phyloP scores from a whole-genome alignment of 2,329 filamentous ascomycete genomes.

The Pleurostoma richardsiae region DNA sequence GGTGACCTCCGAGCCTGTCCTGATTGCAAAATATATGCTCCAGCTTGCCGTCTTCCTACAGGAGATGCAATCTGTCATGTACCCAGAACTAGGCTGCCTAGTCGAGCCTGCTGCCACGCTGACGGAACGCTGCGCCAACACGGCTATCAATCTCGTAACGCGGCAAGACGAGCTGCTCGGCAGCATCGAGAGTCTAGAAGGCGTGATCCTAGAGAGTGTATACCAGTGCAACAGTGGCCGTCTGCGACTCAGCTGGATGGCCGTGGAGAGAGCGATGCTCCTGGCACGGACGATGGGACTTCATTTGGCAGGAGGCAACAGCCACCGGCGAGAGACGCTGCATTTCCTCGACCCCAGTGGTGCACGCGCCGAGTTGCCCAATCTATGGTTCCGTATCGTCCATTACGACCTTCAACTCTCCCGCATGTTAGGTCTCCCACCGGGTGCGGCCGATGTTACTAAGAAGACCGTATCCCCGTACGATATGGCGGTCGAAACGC shows the following conservation, averaged over 20 bases:
- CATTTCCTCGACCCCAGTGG: no score
- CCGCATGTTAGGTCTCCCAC: neutral
- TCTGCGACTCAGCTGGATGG: slow-evolving; percentile 36
- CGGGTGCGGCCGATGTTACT: neutral
- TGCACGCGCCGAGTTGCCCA: no score
- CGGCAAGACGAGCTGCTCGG: slow-evolving; percentile 34
- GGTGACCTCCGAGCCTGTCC: neutral
- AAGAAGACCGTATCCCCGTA: no score
- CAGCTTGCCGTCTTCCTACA: slow-evolving; percentile 24
- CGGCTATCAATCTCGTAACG: slow-evolving; percentile 27
- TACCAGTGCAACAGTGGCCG: slow-evolving; percentile 39
- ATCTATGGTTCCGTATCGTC: neutral
- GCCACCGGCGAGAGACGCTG: no score
- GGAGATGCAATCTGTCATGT: slow-evolving; percentile 3
- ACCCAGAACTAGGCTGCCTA: neutral
- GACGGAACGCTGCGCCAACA: slow-evolving; percentile 18
- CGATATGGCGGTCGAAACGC: neutral
- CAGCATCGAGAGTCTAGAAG: slow-evolving; percentile 40
- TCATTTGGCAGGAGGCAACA: neutral
- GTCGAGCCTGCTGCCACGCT: slow-evolving; percentile 9
- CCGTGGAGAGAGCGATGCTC: slow-evolving; percentile 34
- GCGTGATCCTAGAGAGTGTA: slow-evolving; percentile 37
- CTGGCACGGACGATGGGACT: neutral
- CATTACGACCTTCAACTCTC: neutral
- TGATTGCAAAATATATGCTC: slow-evolving; percentile 1